Evolutionary conservation across 2,329 filamentous ascomycete genomes (phyloP).

Genomic region (Phialemonium atrogriseum): DNA sequence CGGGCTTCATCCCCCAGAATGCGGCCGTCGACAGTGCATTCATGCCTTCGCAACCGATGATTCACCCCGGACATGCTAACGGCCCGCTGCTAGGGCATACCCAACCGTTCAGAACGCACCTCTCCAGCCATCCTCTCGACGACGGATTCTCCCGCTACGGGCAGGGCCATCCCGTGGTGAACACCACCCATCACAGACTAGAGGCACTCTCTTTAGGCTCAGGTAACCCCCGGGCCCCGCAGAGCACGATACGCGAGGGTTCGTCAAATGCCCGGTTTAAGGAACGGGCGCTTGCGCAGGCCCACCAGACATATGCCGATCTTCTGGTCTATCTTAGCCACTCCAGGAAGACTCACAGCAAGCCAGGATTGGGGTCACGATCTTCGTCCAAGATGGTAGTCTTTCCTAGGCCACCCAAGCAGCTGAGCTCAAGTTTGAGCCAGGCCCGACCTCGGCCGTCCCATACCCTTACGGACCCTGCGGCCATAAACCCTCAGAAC

Average conservation of each 20-base stretch:
- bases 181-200: slow-evolving; percentile 15
- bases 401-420: slow-evolving; percentile 44
- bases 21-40: slow-evolving; percentile 22
- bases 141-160: slow-evolving; percentile 18
- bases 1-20: slow-evolving; percentile 25
- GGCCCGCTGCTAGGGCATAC: slow-evolving; percentile 15
- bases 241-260: no score
- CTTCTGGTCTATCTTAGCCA: slow-evolving; percentile 58
- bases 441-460: slow-evolving; percentile 6
- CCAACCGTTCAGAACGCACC: slow-evolving; percentile 15
- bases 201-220: slow-evolving; percentile 17
- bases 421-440: slow-evolving; percentile 10
- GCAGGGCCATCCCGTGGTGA: slow-evolving; percentile 13
- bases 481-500: slow-evolving; percentile 10
- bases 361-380: slow-evolving; percentile 26
- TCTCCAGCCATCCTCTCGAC: slow-evolving; percentile 16
- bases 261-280: slow-evolving; percentile 42
- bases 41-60: slow-evolving; percentile 19
- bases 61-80: slow-evolving; percentile 15
- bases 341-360: slow-evolving; percentile 39
- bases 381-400: slow-evolving; percentile 40
- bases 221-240: no score
- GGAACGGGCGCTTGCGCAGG: slow-evolving; percentile 60
- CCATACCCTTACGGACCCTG: slow-evolving; percentile 5
- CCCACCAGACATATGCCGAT: slow-evolving; percentile 66